These are phyloP conservation scores for Hydrangea macrophylla DNA, from an alignment of 148 eudicot genomes.

Conservation along the genomic window DNA sequence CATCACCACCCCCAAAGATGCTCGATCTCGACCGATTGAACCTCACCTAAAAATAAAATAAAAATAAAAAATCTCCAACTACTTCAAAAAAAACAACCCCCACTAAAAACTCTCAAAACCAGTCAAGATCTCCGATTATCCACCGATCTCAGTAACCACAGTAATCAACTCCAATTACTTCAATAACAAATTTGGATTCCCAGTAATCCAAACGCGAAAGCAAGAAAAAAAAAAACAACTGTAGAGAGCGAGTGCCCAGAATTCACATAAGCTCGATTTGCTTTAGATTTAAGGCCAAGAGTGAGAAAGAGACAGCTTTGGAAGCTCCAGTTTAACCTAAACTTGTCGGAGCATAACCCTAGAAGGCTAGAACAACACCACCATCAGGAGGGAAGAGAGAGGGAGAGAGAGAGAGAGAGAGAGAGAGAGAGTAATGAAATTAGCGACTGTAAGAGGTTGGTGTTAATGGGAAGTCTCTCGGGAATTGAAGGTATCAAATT, in stretches of 20 bases:
- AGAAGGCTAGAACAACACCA: slow-evolving; percentile 1
- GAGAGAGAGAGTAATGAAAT: slow-evolving; percentile 5
- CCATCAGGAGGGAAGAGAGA: background rate
- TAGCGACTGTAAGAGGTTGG: slow-evolving; percentile 13
- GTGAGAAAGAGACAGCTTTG: background rate
- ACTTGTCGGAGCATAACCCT: slow-evolving; percentile 8
- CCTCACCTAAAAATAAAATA: slow-evolving; percentile 3
- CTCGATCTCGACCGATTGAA: slow-evolving; percentile 21
- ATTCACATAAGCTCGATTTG: background rate
- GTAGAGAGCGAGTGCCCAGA: background rate
- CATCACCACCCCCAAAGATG: slow-evolving; percentile 19
- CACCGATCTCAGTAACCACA: slow-evolving; percentile 1
- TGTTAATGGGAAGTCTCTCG: slow-evolving; percentile 3
- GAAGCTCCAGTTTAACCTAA: background rate
- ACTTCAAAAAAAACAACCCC: background rate
- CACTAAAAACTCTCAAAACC: slow-evolving; percentile 12
- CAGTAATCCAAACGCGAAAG: background rate
- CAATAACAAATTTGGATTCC: background rate
- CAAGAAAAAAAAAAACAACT: background rate
- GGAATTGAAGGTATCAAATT: background rate
- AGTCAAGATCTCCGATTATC: slow-evolving; percentile 31
- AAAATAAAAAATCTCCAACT: background rate
- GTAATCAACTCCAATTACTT: background rate
- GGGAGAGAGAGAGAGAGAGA: slow-evolving; percentile 4
- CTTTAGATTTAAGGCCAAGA: background rate